Base-by-base conservation (phyloP, 2,329 filamentous ascomycete genomes). In the Cladosporium sp. region DNA sequence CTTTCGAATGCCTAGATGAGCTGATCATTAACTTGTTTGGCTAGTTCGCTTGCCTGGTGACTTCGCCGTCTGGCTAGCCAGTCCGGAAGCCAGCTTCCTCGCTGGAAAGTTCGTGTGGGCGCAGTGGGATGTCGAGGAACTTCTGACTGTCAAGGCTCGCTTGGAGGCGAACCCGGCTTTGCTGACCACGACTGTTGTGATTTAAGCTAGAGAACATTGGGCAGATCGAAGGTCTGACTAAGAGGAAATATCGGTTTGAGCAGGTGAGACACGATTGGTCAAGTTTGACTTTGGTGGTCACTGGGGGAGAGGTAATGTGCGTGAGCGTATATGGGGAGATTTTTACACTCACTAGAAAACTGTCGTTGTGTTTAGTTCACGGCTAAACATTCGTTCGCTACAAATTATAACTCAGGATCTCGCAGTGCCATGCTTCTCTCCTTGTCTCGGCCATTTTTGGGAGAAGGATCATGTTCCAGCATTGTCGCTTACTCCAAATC, bases 41-140 rank as follows among this genome's bases (percentile, higher is more conserved):
- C 8, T n/a, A 64, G 62, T 66, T 64, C 36, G 58, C 8, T 43
- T 76, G 30, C 68, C 74, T 26, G 73, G 68, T 4, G 49, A 70
- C 48, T 75, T 76, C 65, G 68, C 69, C 10, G 72, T 82, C 2
- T 82, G 79, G 79, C 67, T 79, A 3, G 72, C 76, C 1, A 75
- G 73, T n/a, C 65, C 73, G 1, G 78, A 82, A 69, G 78, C 77
- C 1, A 69, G 71, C 0, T 81, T 80, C 62, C 66, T 82, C 34
- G 74, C 76, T 66, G 79, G 79, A 0, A 70, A 76, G 14, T 76
- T 71, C 65, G 69, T 79, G 3, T 78, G 74, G 72, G 72, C 74
- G 2, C 75, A 77, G 43, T 80, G 79, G 78, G 79, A 82, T 73
- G 77, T 80, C 4, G 73, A 78, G 16, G 79, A 82, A 66, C 66